phyloP scores from a whole-genome alignment of 2,329 filamentous ascomycete species.

The Massarina eburnea region DNA sequence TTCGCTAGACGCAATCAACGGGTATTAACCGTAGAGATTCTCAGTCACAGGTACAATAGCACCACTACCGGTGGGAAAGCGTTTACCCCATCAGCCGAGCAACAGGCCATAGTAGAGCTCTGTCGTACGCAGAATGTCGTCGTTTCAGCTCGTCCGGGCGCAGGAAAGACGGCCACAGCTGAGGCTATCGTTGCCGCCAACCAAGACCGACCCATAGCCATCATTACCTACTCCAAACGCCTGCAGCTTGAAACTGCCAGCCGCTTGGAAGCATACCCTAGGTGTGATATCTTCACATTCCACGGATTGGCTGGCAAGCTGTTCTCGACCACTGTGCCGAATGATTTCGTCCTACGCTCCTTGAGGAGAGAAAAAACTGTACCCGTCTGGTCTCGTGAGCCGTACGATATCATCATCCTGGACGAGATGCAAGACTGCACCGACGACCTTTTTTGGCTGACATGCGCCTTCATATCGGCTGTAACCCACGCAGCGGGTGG shows the following conservation, averaged over 20 bases:
- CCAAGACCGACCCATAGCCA: slow-evolving; percentile 6
- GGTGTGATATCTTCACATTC: slow-evolving; percentile 7
- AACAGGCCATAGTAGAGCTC: slow-evolving; percentile 8
- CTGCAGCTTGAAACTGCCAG: slow-evolving; percentile 9
- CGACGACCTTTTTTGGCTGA: slow-evolving; percentile 13
- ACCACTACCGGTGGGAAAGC: no score
- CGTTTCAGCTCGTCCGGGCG: slow-evolving; percentile 11
- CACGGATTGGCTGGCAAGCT: slow-evolving; percentile 11
- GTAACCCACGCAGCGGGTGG: slow-evolving; percentile 7
- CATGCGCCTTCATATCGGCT: slow-evolving; percentile 9
- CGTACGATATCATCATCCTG: slow-evolving; percentile 10
- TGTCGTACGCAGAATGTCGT: slow-evolving; percentile 11
- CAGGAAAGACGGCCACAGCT: slow-evolving; percentile 14
- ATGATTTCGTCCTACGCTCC: slow-evolving; percentile 6
- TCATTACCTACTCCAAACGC: slow-evolving; percentile 12
- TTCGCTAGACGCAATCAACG: not conserved
- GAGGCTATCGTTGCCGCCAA: slow-evolving; percentile 12
- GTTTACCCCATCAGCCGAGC: slow-evolving; percentile 7
- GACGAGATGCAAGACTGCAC: slow-evolving; percentile 14
- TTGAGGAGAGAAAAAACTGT: slow-evolving; percentile 5
- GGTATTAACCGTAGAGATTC: not conserved
- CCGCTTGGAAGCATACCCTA: slow-evolving; percentile 8
- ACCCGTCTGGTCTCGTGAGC: slow-evolving; percentile 9
- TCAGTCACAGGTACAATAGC: not conserved
- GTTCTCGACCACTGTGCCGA: slow-evolving; percentile 3